Conservation (phyloP, 1,284 basidiomycete genomes). For the Ceraceosorus guamensis region DNA sequence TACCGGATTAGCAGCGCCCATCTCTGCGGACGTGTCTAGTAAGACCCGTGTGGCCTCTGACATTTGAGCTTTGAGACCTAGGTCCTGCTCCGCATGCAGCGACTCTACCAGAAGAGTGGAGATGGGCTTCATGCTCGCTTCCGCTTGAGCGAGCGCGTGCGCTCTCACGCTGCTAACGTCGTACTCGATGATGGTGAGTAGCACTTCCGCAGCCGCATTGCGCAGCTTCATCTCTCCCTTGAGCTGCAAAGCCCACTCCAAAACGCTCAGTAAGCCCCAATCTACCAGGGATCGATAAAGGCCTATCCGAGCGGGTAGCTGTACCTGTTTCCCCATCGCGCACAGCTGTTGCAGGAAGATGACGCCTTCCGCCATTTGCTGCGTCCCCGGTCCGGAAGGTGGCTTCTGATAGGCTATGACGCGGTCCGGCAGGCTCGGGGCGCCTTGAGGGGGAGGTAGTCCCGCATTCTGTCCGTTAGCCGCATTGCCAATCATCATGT, state of each 20-base stretch:
- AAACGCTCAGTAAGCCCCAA: constrained; percentile 75
- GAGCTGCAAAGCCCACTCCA: constrained; percentile 64
- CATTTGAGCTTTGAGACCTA: constrained; percentile 82
- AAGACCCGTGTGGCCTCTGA: constrained; percentile 80
- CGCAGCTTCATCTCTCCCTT: constrained; percentile 56
- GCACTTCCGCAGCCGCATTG: constrained; percentile 76
- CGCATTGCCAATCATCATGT: constrained; percentile 12
- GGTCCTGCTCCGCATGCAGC: constrained; percentile 66
- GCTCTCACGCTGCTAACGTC: constrained; percentile 77
- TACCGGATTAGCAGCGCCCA: constrained; percentile 12
- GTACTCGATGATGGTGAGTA: constrained; percentile 81
- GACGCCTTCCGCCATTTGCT: constrained; percentile 38
- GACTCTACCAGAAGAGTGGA: constrained; percentile 55
- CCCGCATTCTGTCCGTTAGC: too few relatives aligned
- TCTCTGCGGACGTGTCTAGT: constrained; percentile 58
- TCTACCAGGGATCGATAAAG: constrained; percentile 88
- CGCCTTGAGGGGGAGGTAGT: too few relatives aligned
- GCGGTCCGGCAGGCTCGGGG: constrained; percentile 5
- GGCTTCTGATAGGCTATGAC: too few relatives aligned
- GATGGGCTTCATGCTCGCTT: constrained; percentile 33
- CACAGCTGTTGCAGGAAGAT: constrained; percentile 86
- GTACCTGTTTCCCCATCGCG: constrained; percentile 91
- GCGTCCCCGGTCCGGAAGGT: too few relatives aligned
- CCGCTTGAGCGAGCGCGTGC: constrained; percentile 73
- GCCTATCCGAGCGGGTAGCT: constrained; percentile 72